Percentiles rank a stretch among this genome's conserved stretches.
Conservation (phyloP, 2,329 filamentous ascomycete species). For the Lachnellula occidentalis region DNA sequence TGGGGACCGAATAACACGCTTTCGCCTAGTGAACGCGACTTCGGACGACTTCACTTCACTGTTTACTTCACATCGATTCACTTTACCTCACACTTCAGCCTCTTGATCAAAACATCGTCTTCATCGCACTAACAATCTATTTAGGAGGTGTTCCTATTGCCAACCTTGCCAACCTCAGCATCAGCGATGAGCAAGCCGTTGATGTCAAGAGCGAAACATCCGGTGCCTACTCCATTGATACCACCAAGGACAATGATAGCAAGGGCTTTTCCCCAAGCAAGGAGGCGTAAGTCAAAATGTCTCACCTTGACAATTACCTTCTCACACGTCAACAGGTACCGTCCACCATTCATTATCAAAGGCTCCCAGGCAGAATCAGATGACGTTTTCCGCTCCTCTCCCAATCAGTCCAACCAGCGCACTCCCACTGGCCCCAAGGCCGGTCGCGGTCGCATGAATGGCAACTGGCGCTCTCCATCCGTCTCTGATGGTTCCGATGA, state of each 20-base stretch:
- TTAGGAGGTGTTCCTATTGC: conserved; percentile 9
- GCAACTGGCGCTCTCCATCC: conserved; percentile 27
- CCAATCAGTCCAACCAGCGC: conserved; percentile 12
- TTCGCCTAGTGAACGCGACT: not conserved
- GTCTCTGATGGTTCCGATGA: conserved; percentile 16
- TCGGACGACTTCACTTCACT: not conserved
- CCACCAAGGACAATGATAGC: conserved; percentile 2
- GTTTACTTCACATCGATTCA: not conserved
- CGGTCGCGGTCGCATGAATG: conserved; percentile 17
- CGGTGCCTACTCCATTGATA: conserved; percentile 12
- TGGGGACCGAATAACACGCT: no score
- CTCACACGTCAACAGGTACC: conserved; percentile 21
- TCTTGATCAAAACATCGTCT: not conserved
- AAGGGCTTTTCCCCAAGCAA: conserved; percentile 12
- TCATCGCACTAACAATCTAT: not conserved
- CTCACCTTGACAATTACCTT: not conserved
- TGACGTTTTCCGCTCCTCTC: conserved; percentile 22
- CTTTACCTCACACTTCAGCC: not conserved
- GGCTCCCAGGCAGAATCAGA: conserved; percentile 17
- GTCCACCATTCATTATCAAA: conserved; percentile 27
- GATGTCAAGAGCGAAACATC: conserved; percentile 11
- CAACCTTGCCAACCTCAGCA: conserved; percentile 7
- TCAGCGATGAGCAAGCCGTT: conserved; percentile 14
- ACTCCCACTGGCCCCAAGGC: conserved; percentile 21
- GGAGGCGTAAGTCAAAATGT: conserved; percentile 17